Evolutionary conservation across 306 rosid species (phyloP).

Genomic region (Castanea mollissima): DNA sequence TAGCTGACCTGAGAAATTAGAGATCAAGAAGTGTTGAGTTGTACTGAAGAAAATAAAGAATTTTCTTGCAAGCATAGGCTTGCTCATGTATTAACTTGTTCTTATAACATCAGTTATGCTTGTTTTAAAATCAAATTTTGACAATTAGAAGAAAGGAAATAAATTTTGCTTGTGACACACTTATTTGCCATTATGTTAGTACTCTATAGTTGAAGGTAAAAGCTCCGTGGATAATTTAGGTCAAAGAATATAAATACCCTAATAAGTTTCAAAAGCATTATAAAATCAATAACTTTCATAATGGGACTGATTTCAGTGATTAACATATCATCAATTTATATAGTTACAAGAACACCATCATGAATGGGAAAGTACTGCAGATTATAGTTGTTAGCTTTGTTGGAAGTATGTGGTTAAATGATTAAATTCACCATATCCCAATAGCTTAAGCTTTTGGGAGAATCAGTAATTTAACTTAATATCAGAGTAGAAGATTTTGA

Average conservation of each 20-base stretch:
- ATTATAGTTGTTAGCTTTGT: background rate
- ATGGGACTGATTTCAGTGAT: background rate
- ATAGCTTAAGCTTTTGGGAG: rapidly evolving
- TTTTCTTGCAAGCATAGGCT: background rate
- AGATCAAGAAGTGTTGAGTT: background rate
- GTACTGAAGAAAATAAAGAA: background rate
- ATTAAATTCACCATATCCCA: no score
- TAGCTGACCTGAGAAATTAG: background rate
- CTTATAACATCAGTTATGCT: no score
- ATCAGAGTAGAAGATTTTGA: no score
- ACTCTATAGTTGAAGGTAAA: no score
- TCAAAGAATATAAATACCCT: background rate
- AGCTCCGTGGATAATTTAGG: background rate
- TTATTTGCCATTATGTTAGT: no score
- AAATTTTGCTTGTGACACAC: no score
- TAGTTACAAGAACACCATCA: background rate
- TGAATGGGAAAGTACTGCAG: background rate
- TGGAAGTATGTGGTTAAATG: no score
- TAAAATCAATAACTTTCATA: background rate
- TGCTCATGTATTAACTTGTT: background rate
- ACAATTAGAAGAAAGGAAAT: no score
- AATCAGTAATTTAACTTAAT: no score
- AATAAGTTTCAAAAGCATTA: background rate
- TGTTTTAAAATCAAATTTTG: no score
- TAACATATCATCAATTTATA: background rate